These are phyloP conservation scores for Collybiopsis confluens DNA, from an alignment of 768 basidiomycete species.

Conservation along the genomic window DNA sequence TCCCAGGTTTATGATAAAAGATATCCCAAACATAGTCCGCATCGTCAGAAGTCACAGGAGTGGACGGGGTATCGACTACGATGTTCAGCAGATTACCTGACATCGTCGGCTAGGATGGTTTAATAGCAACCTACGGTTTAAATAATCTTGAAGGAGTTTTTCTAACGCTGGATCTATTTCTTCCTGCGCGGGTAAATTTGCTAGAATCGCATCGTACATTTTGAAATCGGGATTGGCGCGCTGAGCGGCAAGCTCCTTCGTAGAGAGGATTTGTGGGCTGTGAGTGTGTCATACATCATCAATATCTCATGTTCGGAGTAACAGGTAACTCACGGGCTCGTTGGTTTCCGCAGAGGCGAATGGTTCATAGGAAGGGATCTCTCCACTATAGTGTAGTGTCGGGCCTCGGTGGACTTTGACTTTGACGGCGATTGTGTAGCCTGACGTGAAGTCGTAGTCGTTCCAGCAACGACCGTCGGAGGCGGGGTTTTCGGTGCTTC, in stretches of 20 bases:
- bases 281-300: not conserved
- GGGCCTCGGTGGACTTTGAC: not conserved
- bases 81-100: conserved; percentile 17
- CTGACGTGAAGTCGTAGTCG: no score
- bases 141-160: conserved; percentile 74
- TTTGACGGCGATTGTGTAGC: not conserved
- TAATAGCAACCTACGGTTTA: conserved; percentile 46
- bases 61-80: conserved; percentile 10
- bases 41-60: conserved; percentile 1
- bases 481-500: conserved; percentile 22
- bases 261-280: conserved; percentile 55
- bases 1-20: conserved; percentile 67
- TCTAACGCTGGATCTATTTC: conserved; percentile 60
- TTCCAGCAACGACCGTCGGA: no score
- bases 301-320: no score
- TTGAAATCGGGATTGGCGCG: conserved; percentile 41
- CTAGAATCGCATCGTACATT: conserved; percentile 69
- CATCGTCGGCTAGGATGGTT: not conserved
- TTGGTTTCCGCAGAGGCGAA: conserved; percentile 15
- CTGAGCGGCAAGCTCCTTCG: conserved; percentile 40
- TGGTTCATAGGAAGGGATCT: not conserved
- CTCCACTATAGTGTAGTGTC: not conserved
- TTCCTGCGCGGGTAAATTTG: conserved; percentile 21
- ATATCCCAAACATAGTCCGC: conserved; percentile 83
- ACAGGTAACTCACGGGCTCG: conserved; percentile 38